phyloP scores from a whole-genome alignment of 2,329 filamentous ascomycete species.

The Talaromyces sp. region DNA sequence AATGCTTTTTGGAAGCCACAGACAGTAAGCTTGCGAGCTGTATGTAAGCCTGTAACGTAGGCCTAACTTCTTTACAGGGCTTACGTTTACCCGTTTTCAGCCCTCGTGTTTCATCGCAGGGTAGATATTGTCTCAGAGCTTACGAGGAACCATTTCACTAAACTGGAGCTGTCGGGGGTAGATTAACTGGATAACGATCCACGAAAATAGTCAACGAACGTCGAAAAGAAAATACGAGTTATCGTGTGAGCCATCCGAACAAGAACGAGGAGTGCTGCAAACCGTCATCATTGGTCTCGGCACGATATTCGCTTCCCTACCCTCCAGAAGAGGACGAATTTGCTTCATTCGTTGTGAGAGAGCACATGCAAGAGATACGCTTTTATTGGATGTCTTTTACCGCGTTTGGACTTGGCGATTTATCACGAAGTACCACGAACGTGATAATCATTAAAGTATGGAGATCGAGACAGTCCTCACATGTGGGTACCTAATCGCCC shows the following conservation, averaged over 20 bases:
- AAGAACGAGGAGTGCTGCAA: constrained; percentile 1
- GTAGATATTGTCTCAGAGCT: not conserved
- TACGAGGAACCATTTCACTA: not conserved
- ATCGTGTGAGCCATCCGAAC: not conserved
- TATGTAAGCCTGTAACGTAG: no score
- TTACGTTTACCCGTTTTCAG: not conserved
- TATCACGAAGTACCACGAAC: not conserved
- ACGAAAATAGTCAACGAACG: not conserved
- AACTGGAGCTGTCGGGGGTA: not conserved
- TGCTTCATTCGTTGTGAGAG: not conserved
- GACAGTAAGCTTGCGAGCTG: not conserved
- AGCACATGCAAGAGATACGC: not conserved
- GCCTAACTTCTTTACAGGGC: not conserved
- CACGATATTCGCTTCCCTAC: not conserved
- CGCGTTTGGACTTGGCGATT: not conserved
- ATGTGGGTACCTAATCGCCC: not conserved
- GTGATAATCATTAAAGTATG: not conserved
- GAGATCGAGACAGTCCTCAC: not conserved
- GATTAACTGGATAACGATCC: not conserved
- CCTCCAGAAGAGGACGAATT: not conserved
- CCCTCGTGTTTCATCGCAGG: not conserved
- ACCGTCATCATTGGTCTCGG: not conserved
- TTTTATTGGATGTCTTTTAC: not conserved
- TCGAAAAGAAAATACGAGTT: not conserved
- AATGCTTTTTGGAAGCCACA: not conserved